phyloP scores from a whole-genome alignment of 768 basidiomycete species.

The Phallus indusiatus region DNA sequence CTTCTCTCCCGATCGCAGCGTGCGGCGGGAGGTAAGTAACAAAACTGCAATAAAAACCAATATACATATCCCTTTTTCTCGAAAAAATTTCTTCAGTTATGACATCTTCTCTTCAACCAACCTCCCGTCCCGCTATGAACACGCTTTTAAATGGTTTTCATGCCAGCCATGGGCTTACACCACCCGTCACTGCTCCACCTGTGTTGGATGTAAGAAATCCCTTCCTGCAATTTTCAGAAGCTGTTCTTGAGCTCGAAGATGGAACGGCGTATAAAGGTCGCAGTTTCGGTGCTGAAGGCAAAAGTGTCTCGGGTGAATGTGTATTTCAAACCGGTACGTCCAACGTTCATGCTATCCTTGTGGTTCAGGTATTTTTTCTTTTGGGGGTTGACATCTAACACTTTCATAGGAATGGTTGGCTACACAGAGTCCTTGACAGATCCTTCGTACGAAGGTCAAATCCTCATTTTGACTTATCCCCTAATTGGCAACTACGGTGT shows the following conservation, averaged over 20 bases:
- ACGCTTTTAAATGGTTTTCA: background rate
- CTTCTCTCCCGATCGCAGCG: background rate
- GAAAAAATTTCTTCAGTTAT: background rate
- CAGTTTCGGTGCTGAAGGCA: conserved; percentile 87
- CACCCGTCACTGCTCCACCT: conserved; percentile 7
- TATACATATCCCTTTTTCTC: background rate
- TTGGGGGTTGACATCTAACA: background rate
- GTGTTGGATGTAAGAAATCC: background rate
- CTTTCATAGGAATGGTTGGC: conserved; percentile 87
- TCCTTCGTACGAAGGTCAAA: conserved; percentile 97
- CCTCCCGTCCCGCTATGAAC: background rate
- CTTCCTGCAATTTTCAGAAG: conserved; percentile 30
- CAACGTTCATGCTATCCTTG: background rate
- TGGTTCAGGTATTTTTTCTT: conserved; percentile 9
- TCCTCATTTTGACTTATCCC: conserved; percentile 94
- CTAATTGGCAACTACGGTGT: conserved; percentile 97
- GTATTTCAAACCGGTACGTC: conserved; percentile 95
- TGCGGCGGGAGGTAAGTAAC: background rate
- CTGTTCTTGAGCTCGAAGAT: conserved; percentile 82
- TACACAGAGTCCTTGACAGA: conserved; percentile 98
- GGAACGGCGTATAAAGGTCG: conserved; percentile 82
- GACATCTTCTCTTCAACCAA: background rate
- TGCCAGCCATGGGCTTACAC: background rate
- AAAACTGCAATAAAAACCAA: background rate
- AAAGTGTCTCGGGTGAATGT: conserved; percentile 93